Evolutionary conservation across 2,329 filamentous ascomycete species (phyloP).

Genomic region (Lasiodiplodia sp.): DNA sequence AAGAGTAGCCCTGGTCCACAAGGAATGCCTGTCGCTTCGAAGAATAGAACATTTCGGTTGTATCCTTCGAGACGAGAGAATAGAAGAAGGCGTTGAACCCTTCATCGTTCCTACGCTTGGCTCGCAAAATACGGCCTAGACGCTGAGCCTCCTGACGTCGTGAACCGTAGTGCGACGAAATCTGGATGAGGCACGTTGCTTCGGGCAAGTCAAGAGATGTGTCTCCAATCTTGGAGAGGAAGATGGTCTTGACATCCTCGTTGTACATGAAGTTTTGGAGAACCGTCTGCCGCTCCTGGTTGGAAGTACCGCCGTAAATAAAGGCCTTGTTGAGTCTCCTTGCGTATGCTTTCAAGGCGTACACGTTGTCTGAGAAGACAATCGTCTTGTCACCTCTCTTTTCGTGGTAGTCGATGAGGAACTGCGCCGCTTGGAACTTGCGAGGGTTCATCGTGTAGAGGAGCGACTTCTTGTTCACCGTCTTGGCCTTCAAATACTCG

Average conservation of each 20-base stretch:
- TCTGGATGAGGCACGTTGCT: constrained; percentile 95
- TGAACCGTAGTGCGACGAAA: constrained; percentile 96
- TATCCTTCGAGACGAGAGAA: constrained; percentile 95
- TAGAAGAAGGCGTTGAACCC: constrained; percentile 99
- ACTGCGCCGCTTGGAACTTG: constrained; percentile 97
- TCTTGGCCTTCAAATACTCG: constrained; percentile 77
- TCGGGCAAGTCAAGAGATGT: constrained; percentile 97
- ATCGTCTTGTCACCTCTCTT: constrained; percentile 95
- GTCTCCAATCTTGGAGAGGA: constrained; percentile 96
- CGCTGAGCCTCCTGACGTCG: constrained; percentile 96
- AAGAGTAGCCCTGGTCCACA: constrained; percentile 97
- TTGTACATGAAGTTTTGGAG: constrained; percentile 96
- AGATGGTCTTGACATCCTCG: constrained; percentile 86
- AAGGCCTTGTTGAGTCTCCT: constrained; percentile 83
- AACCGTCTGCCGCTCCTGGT: constrained; percentile 84
- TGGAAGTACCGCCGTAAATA: constrained; percentile 88
- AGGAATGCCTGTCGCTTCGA: constrained; percentile 96
- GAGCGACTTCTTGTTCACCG: constrained; percentile 69
- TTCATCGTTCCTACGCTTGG: constrained; percentile 95
- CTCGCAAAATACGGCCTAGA: constrained; percentile 88
- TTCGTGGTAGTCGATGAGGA: constrained; percentile 98
- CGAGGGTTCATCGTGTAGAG: constrained; percentile 97
- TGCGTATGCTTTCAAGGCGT: constrained; percentile 86
- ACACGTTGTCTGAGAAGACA: constrained; percentile 97
- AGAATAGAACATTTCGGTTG: constrained; percentile 97